phyloP scores from a whole-genome alignment of 2,329 filamentous ascomycete genomes.

The Plenodomus lindquistii region DNA sequence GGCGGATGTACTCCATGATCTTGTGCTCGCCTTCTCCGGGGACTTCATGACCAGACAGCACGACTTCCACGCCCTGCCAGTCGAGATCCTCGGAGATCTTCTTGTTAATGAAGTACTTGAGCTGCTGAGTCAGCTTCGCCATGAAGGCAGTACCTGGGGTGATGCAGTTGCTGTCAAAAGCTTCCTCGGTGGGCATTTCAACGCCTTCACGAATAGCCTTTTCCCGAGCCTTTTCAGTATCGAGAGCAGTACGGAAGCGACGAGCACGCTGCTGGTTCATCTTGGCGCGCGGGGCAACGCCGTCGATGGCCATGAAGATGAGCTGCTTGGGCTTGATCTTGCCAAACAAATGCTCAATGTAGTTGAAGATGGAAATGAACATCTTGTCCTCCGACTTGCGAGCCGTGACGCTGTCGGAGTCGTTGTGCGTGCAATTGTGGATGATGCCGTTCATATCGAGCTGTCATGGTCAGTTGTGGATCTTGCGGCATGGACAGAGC shows the following conservation, averaged over 20 bases:
- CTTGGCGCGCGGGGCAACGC: conserved; percentile 95
- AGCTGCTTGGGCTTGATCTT: conserved; percentile 98
- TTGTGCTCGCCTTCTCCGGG: conserved; percentile 99
- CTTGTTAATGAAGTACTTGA: conserved; percentile 99
- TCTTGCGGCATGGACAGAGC: neutral
- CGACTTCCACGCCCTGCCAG: conserved; percentile 96
- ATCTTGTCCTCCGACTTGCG: conserved; percentile 97
- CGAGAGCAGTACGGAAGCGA: conserved; percentile 90
- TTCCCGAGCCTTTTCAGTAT: conserved; percentile 85
- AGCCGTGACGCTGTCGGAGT: conserved; percentile 87
- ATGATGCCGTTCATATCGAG: conserved; percentile 99
- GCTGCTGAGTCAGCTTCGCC: conserved; percentile 89
- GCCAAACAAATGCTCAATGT: conserved; percentile 97
- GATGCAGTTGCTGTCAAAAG: conserved; percentile 99
- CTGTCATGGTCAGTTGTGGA: conserved; percentile 45
- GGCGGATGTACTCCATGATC: conserved; percentile 99
- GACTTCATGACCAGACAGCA: conserved; percentile 95
- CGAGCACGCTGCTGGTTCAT: conserved; percentile 99
- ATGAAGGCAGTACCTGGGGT: conserved; percentile 98
- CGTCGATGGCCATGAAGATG: conserved; percentile 99
- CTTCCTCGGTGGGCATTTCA: conserved; percentile 90
- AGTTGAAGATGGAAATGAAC: conserved; percentile 99
- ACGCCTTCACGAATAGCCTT: conserved; percentile 88
- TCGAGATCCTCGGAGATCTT: conserved; percentile 96
- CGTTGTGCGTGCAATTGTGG: conserved; percentile 96